Evolutionary conservation across 2,329 filamentous ascomycete genomes (phyloP).

Genomic region (Alternaria rosae): DNA sequence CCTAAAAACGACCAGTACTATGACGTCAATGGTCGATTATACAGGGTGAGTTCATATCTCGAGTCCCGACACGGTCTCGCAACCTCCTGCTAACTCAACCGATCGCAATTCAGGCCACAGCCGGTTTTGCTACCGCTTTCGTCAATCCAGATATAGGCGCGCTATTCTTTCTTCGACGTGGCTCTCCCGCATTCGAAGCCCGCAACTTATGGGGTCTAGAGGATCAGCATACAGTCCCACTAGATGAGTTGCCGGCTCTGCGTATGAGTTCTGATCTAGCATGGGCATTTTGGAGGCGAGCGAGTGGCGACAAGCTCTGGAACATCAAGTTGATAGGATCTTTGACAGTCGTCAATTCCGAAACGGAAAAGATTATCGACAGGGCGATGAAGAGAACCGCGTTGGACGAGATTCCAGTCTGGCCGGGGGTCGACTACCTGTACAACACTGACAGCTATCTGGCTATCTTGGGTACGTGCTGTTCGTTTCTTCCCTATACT

Average conservation of each 20-base stretch:
- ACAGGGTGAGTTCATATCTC: neutral
- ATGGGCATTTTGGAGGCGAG: conserved; percentile 7
- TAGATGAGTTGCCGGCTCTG: conserved; percentile 1
- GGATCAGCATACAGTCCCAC: neutral
- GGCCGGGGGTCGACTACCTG: neutral
- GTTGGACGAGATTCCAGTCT: neutral
- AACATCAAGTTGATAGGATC: neutral
- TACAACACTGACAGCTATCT: neutral
- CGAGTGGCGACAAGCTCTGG: neutral
- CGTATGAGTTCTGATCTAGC: conserved; percentile 6
- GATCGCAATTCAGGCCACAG: neutral
- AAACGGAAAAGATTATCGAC: neutral
- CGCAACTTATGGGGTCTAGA: neutral
- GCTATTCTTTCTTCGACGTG: neutral
- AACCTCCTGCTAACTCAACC: too few species aligned
- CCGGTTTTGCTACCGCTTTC: neutral
- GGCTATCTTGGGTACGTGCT: conserved; percentile 5
- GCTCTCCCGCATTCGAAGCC: neutral
- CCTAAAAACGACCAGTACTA: neutral
- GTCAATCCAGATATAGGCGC: neutral
- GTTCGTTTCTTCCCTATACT: neutral
- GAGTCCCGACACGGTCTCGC: neutral
- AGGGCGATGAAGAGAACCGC: neutral
- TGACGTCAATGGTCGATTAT: neutral
- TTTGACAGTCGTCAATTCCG: neutral